These are phyloP conservation scores for Nicotiana otophora DNA, from an alignment of 257 asterid genomes.

Conservation along the genomic window DNA sequence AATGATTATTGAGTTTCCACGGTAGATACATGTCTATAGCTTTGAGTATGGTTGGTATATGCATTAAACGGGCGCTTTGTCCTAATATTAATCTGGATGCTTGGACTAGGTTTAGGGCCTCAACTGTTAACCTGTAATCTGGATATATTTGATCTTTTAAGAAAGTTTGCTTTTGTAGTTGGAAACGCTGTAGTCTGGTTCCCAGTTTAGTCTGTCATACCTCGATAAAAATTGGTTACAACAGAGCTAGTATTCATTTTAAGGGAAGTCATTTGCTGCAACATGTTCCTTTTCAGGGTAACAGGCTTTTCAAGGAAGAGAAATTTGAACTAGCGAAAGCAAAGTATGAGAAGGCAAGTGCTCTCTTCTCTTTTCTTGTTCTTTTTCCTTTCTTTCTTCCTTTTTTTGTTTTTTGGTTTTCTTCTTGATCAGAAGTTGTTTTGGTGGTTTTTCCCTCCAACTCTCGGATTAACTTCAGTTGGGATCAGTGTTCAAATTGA, in stretches of 20 bases:
- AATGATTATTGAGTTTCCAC: neutral
- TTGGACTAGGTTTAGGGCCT: neutral
- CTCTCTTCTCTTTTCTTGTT: conserved; percentile 12
- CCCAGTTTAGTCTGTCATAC: neutral
- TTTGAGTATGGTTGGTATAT: neutral
- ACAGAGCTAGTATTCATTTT: neutral
- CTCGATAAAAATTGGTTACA: neutral
- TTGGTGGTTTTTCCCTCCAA: neutral
- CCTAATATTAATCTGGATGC: neutral
- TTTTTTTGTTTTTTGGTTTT: neutral
- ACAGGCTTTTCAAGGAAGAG: conserved; percentile 94
- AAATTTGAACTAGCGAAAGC: conserved; percentile 94
- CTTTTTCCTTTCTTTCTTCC: neutral
- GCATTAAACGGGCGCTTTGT: neutral
- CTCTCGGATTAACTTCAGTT: neutral
- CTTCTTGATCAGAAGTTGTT: neutral
- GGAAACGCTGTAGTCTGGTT: neutral
- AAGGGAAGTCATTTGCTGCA: conserved; percentile 9
- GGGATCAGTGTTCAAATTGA: neutral
- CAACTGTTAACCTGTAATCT: neutral
- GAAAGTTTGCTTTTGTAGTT: conserved; percentile 3
- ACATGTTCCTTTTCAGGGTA: conserved; percentile 66
- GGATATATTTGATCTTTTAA: neutral
- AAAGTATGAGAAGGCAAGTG: conserved; percentile 83
- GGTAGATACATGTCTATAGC: neutral